Evolutionary conservation across 768 basidiomycete species (phyloP), one percentile per base, ranked within the genome.

Genomic region (Suillus placidus): DNA sequence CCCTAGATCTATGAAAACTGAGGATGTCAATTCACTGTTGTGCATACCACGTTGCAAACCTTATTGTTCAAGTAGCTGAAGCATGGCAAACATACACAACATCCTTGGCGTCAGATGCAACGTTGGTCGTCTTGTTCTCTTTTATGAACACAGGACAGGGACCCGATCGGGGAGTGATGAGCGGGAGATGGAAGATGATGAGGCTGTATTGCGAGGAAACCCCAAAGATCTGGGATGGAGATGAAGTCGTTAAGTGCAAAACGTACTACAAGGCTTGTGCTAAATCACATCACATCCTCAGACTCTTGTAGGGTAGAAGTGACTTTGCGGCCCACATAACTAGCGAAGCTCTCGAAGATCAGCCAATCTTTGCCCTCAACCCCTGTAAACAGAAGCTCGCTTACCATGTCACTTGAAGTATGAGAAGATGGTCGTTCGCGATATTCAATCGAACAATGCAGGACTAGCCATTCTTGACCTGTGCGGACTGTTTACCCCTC

Each of bases 311-410:
- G 62, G 37, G 63, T 13, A n/a, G 61, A 49, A 6, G 32, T 35
- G 30, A 86, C 71, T 70, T 86, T 89, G 65, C 85, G 80, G 55
- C 80, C 81, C 30, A 91, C 76, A 80, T 92, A 91, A 66, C 85
- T 85, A 30, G 81, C 82, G 68, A 94, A 89, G 47, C 88, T 86
- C 71, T 91, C 90, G 55, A 90, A 89, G 63, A 89, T 57, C 0
- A 68, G 67, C 52, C 89, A 72, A 34, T 92, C 87, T 35, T 64
- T 71, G 0, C 93, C 92, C 60, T 78, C 78, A 30, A 88, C 71
- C 92, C 92, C 93, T 64, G 52, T 71, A 62, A n/a, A 26, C 52
- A 40, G 66, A 49, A 90, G 52, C 12, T 60, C 55, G 23, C 63
- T 51, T 3, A 32, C 62, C 35, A 26, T 51, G 38, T 40, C 58